These are phyloP conservation scores for Garcia nutans DNA, from an alignment of 345 rosid species.

Conservation along the genomic window DNA sequence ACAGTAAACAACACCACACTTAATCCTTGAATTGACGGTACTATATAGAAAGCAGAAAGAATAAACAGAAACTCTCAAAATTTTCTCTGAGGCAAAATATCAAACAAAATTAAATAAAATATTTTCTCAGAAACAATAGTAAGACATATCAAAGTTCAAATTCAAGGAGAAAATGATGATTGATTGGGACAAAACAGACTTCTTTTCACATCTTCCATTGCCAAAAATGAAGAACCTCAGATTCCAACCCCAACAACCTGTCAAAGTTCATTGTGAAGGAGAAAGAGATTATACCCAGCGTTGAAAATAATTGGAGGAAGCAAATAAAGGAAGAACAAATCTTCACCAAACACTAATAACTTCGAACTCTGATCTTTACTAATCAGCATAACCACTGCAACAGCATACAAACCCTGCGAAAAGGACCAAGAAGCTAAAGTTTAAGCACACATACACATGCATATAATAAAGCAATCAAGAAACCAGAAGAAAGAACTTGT, in stretches of 20 bases:
- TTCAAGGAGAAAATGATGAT: neutral
- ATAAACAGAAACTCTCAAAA: neutral
- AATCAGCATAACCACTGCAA: slow-evolving; percentile 52
- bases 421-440: neutral
- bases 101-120: neutral
- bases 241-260: neutral
- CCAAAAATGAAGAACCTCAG: neutral
- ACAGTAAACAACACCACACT: neutral
- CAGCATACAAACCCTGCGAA: slow-evolving; percentile 61
- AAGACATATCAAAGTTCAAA: neutral
- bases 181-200: too few relatives aligned
- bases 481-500: neutral
- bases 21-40: neutral
- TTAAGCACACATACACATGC: neutral
- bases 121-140: neutral
- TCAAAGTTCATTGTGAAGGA: neutral
- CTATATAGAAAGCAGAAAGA: neutral
- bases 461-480: slow-evolving; percentile 2
- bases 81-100: neutral
- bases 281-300: slow-evolving; percentile 53
- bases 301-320: slow-evolving; percentile 78
- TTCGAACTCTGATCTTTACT: slow-evolving; percentile 34
- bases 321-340: slow-evolving; percentile 73
- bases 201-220: neutral
- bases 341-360: slow-evolving; percentile 51